These are phyloP conservation scores for Vanderwaltozyma verrucispora DNA, from an alignment of 805 yeast genomes.

Conservation along the genomic window DNA sequence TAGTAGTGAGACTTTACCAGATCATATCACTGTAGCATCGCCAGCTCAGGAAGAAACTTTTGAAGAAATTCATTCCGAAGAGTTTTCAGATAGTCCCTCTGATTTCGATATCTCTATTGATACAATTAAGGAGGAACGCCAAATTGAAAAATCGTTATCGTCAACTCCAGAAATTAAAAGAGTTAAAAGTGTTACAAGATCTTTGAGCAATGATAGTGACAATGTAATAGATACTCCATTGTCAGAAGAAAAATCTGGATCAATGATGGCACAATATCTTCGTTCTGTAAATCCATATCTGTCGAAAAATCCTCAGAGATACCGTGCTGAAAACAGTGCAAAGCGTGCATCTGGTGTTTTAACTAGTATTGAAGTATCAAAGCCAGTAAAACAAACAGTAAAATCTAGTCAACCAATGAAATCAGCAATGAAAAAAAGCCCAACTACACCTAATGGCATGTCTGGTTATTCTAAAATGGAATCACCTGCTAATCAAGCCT, in stretches of 20 bases:
- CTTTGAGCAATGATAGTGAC: too few species aligned
- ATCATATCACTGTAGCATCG: neutral
- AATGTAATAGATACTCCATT: too few species aligned
- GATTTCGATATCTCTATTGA: neutral
- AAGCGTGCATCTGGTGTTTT: neutral
- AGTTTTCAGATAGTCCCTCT: neutral
- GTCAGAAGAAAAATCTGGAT: too few species aligned
- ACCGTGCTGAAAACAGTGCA: too few species aligned
- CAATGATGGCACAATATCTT: constrained; percentile 38
- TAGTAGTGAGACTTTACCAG: neutral
- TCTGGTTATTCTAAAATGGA: neutral
- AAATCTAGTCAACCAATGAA: constrained; percentile 33
- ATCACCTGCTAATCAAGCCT: constrained; percentile 44
- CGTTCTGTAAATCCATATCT: constrained; percentile 31
- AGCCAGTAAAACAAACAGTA: neutral
- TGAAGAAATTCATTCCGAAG: neutral
- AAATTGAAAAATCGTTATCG: too few species aligned
- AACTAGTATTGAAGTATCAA: neutral
- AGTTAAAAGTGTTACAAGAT: too few species aligned
- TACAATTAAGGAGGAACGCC: too few species aligned
- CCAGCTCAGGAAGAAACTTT: neutral
- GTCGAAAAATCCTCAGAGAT: constrained; percentile 2
- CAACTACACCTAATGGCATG: constrained; percentile 4
- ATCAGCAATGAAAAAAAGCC: constrained; percentile 32
- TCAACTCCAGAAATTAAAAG: too few species aligned